phyloP scores from a whole-genome alignment of 2,329 filamentous ascomycete species.

The Teratosphaeriaceae sp. region DNA sequence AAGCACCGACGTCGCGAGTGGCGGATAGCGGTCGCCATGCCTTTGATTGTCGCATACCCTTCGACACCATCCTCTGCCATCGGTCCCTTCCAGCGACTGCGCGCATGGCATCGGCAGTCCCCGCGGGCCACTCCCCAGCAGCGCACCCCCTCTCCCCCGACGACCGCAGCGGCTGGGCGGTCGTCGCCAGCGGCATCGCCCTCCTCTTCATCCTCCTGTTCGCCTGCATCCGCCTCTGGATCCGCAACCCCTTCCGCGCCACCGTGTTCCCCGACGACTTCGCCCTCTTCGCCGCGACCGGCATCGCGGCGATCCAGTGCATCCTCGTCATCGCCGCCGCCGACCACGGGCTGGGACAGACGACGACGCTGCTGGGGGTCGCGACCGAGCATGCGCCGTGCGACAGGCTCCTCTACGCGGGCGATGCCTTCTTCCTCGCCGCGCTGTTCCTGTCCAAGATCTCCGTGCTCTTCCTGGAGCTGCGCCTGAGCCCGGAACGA shows the following conservation, averaged over 20 bases:
- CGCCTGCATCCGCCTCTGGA: background rate
- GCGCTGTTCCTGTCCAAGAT: constrained; percentile 39
- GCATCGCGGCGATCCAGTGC: background rate
- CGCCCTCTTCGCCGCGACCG: background rate
- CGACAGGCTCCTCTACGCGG: background rate
- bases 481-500: constrained; percentile 40
- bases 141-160: background rate
- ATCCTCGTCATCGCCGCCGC: background rate
- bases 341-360: constrained; percentile 27
- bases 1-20: no score
- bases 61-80: no score
- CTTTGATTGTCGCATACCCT: background rate
- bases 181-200: constrained; percentile 18
- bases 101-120: background rate
- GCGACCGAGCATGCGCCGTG: background rate
- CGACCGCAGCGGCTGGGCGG: constrained; percentile 8
- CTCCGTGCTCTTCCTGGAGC: constrained; percentile 37
- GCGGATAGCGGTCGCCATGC: no score
- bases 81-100: background rate
- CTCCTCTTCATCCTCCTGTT: constrained; percentile 2
- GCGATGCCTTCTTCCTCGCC: constrained; percentile 37
- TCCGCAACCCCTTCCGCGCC: background rate
- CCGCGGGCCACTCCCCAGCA: constrained; percentile 1
- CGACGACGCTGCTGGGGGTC: constrained; percentile 9
- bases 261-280: background rate